phyloP scores from a whole-genome alignment of 768 basidiomycete genomes.

The Agaricus sinodeliciosus region DNA sequence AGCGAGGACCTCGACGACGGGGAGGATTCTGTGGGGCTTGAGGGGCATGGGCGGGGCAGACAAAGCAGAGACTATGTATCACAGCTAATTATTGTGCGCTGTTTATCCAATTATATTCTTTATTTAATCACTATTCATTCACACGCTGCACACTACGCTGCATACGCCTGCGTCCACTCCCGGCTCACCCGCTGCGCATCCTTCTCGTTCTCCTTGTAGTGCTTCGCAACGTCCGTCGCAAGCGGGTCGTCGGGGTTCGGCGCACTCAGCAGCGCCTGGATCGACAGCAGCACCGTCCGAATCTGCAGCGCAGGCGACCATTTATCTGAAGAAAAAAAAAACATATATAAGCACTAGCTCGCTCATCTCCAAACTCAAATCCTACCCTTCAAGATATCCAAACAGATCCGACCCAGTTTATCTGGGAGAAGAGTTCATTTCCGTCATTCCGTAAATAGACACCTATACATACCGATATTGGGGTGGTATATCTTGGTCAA shows the following conservation, averaged over 20 bases:
- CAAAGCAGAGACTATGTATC: background rate
- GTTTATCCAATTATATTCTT: too few species aligned
- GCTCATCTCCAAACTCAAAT: slow-evolving; percentile 1
- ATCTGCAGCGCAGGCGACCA: slow-evolving; percentile 99
- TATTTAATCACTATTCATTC: slow-evolving; percentile 3
- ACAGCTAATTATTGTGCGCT: too few species aligned
- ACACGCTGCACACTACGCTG: slow-evolving; percentile 23
- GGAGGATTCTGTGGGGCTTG: slow-evolving; percentile 6
- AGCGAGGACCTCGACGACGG: slow-evolving; percentile 17
- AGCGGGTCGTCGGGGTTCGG: slow-evolving; percentile 97
- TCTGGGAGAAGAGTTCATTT: slow-evolving; percentile 40
- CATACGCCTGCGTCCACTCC: slow-evolving; percentile 95
- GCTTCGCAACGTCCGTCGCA: slow-evolving; percentile 93
- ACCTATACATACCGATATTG: slow-evolving; percentile 78
- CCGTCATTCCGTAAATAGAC: background rate
- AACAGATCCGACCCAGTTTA: slow-evolving; percentile 96
- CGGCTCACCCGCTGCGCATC: slow-evolving; percentile 88
- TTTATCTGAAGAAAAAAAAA: slow-evolving; percentile 58
- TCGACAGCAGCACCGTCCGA: slow-evolving; percentile 91
- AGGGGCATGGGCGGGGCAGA: slow-evolving; percentile 1
- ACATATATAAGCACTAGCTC: background rate
- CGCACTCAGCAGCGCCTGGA: slow-evolving; percentile 93
- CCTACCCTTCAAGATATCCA: slow-evolving; percentile 95
- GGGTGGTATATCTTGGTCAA: slow-evolving; percentile 98
- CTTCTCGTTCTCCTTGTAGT: slow-evolving; percentile 96